phyloP scores from a whole-genome alignment of 768 basidiomycete species.

The Phallus indusiatus region DNA sequence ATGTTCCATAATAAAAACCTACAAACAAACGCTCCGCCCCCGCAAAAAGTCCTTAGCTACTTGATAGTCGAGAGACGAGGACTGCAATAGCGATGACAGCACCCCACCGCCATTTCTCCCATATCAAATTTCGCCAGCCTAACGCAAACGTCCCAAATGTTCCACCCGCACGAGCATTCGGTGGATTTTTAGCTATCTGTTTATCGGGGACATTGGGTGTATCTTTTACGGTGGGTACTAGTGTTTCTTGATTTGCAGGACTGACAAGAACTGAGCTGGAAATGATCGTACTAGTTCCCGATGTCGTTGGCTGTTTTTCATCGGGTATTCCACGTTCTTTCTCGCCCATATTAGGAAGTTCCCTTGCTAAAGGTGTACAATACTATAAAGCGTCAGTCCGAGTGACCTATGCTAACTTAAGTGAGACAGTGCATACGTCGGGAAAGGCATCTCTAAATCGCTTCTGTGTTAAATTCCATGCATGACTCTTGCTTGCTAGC shows the following conservation, averaged over 20 bases:
- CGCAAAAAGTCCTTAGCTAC: background rate
- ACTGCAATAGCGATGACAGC: conserved; percentile 69
- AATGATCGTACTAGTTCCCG: conserved; percentile 14
- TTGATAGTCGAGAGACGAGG: conserved; percentile 63
- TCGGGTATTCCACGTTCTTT: conserved; percentile 51
- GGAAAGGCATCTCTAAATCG: conserved; percentile 85
- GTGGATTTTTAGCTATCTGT: conserved; percentile 3
- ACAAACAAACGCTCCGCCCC: background rate
- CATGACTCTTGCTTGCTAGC: conserved; percentile 72
- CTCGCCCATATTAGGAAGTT: conserved; percentile 92
- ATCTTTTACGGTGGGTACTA: conserved; percentile 11
- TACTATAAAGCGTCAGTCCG: conserved; percentile 40
- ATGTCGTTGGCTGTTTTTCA: conserved; percentile 17
- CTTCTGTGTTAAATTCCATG: conserved; percentile 72
- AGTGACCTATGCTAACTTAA: conserved; percentile 7
- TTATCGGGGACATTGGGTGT: background rate
- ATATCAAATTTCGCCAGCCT: conserved; percentile 55
- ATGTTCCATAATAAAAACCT: background rate
- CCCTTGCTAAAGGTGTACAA: conserved; percentile 50
- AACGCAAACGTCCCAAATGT: conserved; percentile 41
- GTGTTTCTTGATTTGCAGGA: conserved; percentile 8
- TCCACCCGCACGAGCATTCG: conserved; percentile 14
- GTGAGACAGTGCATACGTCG: conserved; percentile 46
- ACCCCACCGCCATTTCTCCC: conserved; percentile 84
- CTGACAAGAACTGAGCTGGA: conserved; percentile 10